Conservation (phyloP, 2,329 filamentous ascomycete genomes). For the Elsinoe necatrix region DNA sequence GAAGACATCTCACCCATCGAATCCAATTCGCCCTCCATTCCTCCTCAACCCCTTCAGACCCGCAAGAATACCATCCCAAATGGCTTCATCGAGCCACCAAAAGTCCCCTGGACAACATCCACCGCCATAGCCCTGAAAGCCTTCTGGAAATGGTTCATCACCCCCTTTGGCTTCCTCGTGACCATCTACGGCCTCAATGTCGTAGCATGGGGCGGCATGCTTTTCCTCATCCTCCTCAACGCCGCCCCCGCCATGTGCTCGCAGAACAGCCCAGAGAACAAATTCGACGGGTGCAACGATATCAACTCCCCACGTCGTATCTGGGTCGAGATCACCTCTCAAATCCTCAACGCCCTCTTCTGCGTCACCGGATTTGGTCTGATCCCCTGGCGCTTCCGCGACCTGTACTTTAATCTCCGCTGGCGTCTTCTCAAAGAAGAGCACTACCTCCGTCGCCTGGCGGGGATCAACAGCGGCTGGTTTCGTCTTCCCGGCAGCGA, state of each 20-base stretch:
- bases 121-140: slow-evolving; percentile 49
- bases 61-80: slow-evolving; percentile 21
- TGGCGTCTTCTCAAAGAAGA: slow-evolving; percentile 45
- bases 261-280: slow-evolving; percentile 24
- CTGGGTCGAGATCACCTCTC: slow-evolving; percentile 80
- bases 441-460: slow-evolving; percentile 56
- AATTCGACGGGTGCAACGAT: slow-evolving; percentile 27
- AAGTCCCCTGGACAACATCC: slow-evolving; percentile 48
- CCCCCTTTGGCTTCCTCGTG: slow-evolving; percentile 66
- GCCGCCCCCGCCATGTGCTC: slow-evolving; percentile 64
- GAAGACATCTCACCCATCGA: slow-evolving; percentile 1
- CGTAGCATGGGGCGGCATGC: slow-evolving; percentile 84
- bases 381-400: slow-evolving; percentile 75
- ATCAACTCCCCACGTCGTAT: slow-evolving; percentile 58
- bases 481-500: slow-evolving; percentile 63
- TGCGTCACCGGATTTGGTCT: slow-evolving; percentile 80
- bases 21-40: background rate
- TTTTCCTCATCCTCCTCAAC: slow-evolving; percentile 75
- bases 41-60: background rate
- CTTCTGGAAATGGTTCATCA: slow-evolving; percentile 66
- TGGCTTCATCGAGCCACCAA: slow-evolving; percentile 37
- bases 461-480: slow-evolving; percentile 67
- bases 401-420: slow-evolving; percentile 63
- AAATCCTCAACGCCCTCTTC: slow-evolving; percentile 76
- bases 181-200: slow-evolving; percentile 74